phyloP scores from a whole-genome alignment of 306 rosid species.

The Vachellia pachyceras region DNA sequence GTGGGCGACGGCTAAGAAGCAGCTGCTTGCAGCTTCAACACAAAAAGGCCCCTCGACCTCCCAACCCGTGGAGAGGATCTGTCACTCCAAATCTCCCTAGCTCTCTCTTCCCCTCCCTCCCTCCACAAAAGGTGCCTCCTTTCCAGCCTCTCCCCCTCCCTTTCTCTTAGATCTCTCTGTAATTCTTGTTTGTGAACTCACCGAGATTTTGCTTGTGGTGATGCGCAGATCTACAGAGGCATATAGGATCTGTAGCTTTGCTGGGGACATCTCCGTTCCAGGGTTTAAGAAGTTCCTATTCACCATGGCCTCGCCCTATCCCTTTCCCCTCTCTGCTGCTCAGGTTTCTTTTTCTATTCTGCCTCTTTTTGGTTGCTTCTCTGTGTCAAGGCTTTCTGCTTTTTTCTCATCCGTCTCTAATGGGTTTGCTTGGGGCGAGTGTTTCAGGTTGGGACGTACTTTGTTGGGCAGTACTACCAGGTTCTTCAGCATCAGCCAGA shows the following conservation, averaged over 20 bases:
- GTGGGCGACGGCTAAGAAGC: constrained; percentile 27
- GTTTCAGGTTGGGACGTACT: constrained; percentile 89
- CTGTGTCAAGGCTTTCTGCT: background rate
- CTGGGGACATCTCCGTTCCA: constrained; percentile 11
- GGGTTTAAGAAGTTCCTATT: constrained; percentile 68
- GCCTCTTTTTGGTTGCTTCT: background rate
- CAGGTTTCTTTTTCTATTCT: constrained; percentile 63
- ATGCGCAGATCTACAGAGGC: constrained; percentile 45
- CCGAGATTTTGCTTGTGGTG: constrained; percentile 27
- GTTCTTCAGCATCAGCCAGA: constrained; percentile 93
- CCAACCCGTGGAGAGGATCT: constrained; percentile 45
- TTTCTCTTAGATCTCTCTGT: too few species aligned
- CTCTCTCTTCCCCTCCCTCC: constrained; percentile 26
- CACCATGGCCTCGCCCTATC: constrained; percentile 79
- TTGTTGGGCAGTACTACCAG: constrained; percentile 94
- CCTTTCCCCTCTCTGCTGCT: constrained; percentile 82
- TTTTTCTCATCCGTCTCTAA: constrained; percentile 12
- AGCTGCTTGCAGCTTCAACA: constrained; percentile 1
- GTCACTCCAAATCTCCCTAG: constrained; percentile 14
- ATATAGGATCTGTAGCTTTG: constrained; percentile 50
- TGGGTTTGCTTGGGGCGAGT: background rate
- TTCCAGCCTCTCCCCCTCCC: too few species aligned
- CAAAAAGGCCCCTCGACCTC: background rate
- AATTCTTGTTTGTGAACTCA: background rate
- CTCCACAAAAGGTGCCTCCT: constrained; percentile 11